Evolutionary conservation across 1,139 yeast species (phyloP), one percentile per base, ranked within the genome.

Genomic region (Suhomyces maxii): DNA sequence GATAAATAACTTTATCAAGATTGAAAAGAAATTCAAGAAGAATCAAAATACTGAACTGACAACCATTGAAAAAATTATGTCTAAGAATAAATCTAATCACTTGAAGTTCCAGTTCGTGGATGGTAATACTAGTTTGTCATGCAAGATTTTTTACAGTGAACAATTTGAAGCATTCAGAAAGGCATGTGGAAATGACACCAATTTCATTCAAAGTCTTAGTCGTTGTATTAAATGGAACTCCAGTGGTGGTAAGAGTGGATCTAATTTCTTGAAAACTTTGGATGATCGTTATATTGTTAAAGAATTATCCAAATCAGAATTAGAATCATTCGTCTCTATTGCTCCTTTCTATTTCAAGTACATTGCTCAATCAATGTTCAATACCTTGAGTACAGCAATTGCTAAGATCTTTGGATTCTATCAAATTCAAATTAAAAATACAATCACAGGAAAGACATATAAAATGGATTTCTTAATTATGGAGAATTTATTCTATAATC

Each of bases 301-400:
- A 63, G 97, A 93, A 60, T 73, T 95, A 46, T 84, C 96, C 4
- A 89, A 87, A 56, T 77, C 87, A 2, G 99, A 95, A 66, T 72
- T 93, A 47, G 99, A 93, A 55, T 90, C 97, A 18, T 93, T 95
- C 71, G 88, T 91, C 31, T 87, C 87, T 46, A 90, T 95, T 71
- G 98, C 99, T 0, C 98, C 99, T 9, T 89, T 91, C 53, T 95
- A 95, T 65, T 93, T 95, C 72, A 95, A 89, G 66, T 95, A 91
- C 65, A 90, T 91, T 83, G 86, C 96, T 7, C 97, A 93, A 63
- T 95, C 97, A 1, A 79, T 91, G 65, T 95, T 91, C 67, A 96
- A 93, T 65, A 96, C 93, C 40, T 76, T 95, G 56, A 96, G 98
- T 0, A 91, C 97, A 0, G 96, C 93, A 2, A 73, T 95, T 47